Conservation (phyloP, 169 alveolate species). For the Eimeria acervulina region DNA sequence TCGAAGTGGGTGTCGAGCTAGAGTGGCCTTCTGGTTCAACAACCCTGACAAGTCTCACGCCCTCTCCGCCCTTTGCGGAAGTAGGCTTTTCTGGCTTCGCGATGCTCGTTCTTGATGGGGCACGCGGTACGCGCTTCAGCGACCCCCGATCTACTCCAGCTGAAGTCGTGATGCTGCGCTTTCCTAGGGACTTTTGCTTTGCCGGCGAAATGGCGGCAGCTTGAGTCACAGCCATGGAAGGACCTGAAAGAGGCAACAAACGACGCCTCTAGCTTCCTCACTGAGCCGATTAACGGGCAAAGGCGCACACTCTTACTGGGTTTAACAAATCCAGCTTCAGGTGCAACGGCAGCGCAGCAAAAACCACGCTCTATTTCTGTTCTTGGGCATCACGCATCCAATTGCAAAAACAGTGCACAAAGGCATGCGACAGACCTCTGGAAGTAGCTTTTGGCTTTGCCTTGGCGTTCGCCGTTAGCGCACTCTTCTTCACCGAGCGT, state of each 20-base stretch:
- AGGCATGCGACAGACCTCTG: neutral
- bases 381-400: neutral
- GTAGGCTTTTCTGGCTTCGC: conserved; percentile 46
- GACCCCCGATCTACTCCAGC: conserved; percentile 35
- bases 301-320: neutral
- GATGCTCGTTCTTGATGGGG: conserved; percentile 27
- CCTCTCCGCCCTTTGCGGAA: conserved; percentile 77
- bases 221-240: neutral
- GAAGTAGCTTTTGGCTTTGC: conserved; percentile 39
- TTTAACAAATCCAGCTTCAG: neutral
- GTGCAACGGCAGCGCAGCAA: neutral
- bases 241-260: neutral
- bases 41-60: conserved; percentile 70
- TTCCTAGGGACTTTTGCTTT: neutral
- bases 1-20: neutral
- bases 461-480: conserved; percentile 22
- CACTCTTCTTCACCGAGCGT: conserved; percentile 34
- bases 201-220: conserved; percentile 40
- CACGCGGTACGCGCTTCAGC: conserved; percentile 36
- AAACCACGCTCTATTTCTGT: neutral
- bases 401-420: neutral
- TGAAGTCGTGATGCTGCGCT: conserved; percentile 13
- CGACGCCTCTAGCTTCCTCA: neutral
- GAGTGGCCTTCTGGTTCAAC: conserved; percentile 40
- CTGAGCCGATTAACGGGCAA: neutral